These are phyloP conservation scores for Xylaria flabelliformis DNA, from an alignment of 495 filamentous ascomycete genomes.

Conservation along the genomic window DNA sequence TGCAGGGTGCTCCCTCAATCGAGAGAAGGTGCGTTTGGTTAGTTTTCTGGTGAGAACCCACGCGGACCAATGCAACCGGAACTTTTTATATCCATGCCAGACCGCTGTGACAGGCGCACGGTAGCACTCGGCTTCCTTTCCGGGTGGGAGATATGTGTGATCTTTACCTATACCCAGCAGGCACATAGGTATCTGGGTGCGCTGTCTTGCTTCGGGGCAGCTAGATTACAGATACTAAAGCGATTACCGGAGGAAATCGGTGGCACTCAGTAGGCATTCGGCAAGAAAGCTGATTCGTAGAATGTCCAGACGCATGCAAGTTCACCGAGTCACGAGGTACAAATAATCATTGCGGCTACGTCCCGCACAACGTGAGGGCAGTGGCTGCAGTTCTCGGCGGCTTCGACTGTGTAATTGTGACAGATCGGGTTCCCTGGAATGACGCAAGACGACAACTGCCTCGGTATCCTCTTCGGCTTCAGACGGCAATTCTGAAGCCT, in stretches of 20 bases:
- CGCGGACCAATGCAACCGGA: not conserved
- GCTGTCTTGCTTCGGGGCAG: not conserved
- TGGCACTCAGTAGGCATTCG: too few species aligned
- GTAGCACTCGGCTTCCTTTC: not conserved
- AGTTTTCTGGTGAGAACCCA: not conserved
- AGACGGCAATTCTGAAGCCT: not conserved
- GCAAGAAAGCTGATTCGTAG: too few species aligned
- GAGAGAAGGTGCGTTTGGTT: not conserved
- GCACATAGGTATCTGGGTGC: not conserved
- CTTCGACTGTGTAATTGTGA: slow-evolving; percentile 5
- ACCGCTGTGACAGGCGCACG: not conserved
- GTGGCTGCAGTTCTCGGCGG: not conserved
- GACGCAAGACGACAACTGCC: not conserved
- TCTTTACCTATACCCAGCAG: not conserved
- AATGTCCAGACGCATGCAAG: too few species aligned
- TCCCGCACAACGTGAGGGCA: not conserved
- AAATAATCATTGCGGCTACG: not conserved
- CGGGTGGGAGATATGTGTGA: not conserved
- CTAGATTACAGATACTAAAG: not conserved
- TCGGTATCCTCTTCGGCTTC: not conserved
- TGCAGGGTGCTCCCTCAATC: too few species aligned
- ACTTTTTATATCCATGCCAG: not conserved
- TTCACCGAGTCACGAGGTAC: too few species aligned
- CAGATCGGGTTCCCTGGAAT: not conserved
- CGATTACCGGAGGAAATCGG: not conserved